A percentile compares a stretch with the other conserved stretches of the same genome.
phyloP scores from a whole-genome alignment of 139 green algal species.

The Marvania coccoides region DNA sequence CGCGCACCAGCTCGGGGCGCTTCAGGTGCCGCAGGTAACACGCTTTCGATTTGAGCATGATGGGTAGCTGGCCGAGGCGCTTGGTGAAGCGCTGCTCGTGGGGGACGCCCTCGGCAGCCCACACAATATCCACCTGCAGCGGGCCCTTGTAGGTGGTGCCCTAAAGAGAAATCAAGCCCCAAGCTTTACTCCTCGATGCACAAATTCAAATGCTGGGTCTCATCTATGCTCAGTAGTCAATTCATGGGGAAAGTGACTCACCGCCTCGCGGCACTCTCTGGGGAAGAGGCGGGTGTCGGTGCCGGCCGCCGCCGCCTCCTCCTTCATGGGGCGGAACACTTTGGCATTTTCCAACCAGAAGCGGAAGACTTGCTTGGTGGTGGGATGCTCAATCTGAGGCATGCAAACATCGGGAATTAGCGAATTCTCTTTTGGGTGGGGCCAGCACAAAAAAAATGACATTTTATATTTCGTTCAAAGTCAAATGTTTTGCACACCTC shows the following conservation, averaged over 20 bases:
- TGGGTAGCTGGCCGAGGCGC: constrained; percentile 65
- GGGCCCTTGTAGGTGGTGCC: constrained; percentile 72
- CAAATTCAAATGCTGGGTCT: background rate
- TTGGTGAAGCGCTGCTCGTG: constrained; percentile 22
- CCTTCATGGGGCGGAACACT: constrained; percentile 43
- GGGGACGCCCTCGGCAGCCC: constrained; percentile 14
- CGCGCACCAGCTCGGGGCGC: constrained; percentile 50
- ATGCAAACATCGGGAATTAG: background rate
- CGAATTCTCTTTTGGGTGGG: background rate
- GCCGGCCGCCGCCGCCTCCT: constrained; percentile 21
- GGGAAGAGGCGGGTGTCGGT: constrained; percentile 56
- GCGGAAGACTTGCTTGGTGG: constrained; percentile 32
- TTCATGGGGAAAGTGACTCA: constrained; percentile 25
- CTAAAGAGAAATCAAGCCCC: constrained; percentile 20
- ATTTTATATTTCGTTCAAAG: background rate
- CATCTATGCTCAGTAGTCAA: background rate
- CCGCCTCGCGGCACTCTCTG: constrained; percentile 71
- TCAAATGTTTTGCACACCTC: constrained; percentile 47
- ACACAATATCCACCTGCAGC: constrained; percentile 58
- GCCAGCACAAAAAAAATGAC: background rate
- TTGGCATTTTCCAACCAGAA: constrained; percentile 64
- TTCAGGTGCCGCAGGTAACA: constrained; percentile 70
- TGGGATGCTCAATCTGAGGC: constrained; percentile 36
- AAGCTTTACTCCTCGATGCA: background rate
- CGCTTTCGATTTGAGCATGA: constrained; percentile 73